phyloP scores from a whole-genome alignment of 169 alveolate genomes.

The Cryptosporidium meleagridis region DNA sequence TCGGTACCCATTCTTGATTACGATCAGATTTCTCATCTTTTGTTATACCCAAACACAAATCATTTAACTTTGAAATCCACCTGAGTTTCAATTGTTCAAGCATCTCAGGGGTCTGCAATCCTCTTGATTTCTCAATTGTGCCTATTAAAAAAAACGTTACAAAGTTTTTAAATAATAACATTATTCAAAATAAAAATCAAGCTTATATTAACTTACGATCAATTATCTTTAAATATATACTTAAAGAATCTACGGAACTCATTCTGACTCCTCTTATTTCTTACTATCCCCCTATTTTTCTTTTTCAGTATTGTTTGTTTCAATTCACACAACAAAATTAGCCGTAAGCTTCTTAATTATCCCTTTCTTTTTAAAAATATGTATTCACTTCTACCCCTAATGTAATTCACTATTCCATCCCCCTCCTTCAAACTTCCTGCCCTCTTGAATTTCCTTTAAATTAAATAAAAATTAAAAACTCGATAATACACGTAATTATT shows the following conservation, averaged over 20 bases:
- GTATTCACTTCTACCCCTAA: not conserved
- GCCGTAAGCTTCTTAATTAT: too few relatives aligned
- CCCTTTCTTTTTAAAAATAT: too few relatives aligned
- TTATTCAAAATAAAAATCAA: not conserved
- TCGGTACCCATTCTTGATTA: conserved; percentile 36
- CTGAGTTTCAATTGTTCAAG: conserved; percentile 46
- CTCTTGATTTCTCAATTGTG: conserved; percentile 57
- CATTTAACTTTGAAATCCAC: conserved; percentile 66
- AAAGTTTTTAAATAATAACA: not conserved
- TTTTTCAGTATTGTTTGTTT: too few relatives aligned
- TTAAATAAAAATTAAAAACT: too few relatives aligned
- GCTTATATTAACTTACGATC: conserved; percentile 18
- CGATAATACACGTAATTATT: not conserved
- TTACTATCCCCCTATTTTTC: too few relatives aligned
- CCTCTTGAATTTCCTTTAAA: not conserved
- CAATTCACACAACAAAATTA: not conserved
- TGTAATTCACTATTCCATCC: not conserved
- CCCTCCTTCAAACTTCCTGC: not conserved
- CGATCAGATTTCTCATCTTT: conserved; percentile 12
- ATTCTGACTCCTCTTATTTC: not conserved
- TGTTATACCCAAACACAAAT: conserved; percentile 27
- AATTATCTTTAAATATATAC: conserved; percentile 45
- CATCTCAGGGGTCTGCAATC: conserved; percentile 61
- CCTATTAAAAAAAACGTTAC: not conserved
- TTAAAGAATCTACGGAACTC: conserved; percentile 31